Conservation (phyloP, 805 yeast species). For the Debaryomyces prosopidis region DNA sequence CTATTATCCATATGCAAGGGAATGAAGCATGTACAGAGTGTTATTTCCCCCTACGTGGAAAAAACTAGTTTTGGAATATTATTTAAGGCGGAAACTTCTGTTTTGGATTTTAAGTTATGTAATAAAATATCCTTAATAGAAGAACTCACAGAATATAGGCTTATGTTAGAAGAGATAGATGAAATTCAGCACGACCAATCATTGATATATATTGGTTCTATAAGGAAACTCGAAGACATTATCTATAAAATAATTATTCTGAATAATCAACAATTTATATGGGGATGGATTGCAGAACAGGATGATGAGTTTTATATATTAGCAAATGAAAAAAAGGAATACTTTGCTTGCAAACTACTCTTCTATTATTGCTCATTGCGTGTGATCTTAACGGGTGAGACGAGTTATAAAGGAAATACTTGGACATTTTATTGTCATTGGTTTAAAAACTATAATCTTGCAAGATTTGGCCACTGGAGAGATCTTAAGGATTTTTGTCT, state of each 20-base stretch:
- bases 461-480: constrained; percentile 2
- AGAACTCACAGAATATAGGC: constrained; percentile 1
- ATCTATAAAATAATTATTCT: neutral
- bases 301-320: constrained; percentile 1
- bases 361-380: constrained; percentile 2
- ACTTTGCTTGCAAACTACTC: constrained; percentile 3
- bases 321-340: neutral
- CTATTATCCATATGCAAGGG: constrained; percentile 1
- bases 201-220: constrained; percentile 1
- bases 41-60: neutral
- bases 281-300: neutral
- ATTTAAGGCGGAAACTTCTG: neutral
- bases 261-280: neutral
- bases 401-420: constrained; percentile 2
- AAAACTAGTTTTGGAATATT: constrained; percentile 1
- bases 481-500: constrained; percentile 1
- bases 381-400: neutral
- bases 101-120: neutral
- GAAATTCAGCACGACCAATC: neutral
- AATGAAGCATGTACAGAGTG: neutral
- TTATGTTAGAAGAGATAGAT: neutral
- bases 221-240: neutral
- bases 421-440: constrained; percentile 3
- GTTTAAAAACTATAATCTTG: constrained; percentile 1
- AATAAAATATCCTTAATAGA: constrained; percentile 1